Evolutionary conservation across 2,329 filamentous ascomycete species (phyloP).

Genomic region (Sclerotinia nivalis): DNA sequence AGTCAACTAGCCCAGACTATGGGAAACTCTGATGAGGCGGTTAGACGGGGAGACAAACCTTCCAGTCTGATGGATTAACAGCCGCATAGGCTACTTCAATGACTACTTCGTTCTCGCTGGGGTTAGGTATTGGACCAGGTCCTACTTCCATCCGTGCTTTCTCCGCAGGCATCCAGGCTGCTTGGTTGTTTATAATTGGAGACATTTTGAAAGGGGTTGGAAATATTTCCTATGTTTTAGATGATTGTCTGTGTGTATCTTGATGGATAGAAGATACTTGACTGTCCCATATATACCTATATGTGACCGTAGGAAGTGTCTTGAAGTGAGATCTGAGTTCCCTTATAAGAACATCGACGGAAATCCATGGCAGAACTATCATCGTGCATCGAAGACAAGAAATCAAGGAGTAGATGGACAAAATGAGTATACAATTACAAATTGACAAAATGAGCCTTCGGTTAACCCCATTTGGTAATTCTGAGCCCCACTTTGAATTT

Average conservation of each 20-base stretch:
- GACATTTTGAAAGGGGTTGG: slow-evolving; percentile 11
- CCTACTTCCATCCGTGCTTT: slow-evolving; percentile 42
- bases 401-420: too few relatives aligned
- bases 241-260: background rate
- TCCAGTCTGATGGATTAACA: slow-evolving; percentile 45
- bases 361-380: background rate
- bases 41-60: slow-evolving; percentile 34
- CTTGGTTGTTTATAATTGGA: slow-evolving; percentile 28
- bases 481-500: background rate
- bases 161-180: slow-evolving; percentile 36
- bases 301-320: background rate
- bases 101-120: slow-evolving; percentile 40
- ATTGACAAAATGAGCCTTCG: background rate
- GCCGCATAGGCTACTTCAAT: slow-evolving; percentile 43
- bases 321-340: too few relatives aligned
- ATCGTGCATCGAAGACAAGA: background rate
- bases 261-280: background rate
- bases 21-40: slow-evolving; percentile 21
- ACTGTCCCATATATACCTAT: background rate
- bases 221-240: background rate
- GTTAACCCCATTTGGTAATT: background rate
- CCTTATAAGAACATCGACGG: background rate
- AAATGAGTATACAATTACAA: background rate
- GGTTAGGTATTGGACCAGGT: slow-evolving; percentile 42
- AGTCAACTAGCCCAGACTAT: too few relatives aligned